Evolutionary conservation across 148 eudicot genomes (phyloP).

Genomic region (Chenopodium quinoa): DNA sequence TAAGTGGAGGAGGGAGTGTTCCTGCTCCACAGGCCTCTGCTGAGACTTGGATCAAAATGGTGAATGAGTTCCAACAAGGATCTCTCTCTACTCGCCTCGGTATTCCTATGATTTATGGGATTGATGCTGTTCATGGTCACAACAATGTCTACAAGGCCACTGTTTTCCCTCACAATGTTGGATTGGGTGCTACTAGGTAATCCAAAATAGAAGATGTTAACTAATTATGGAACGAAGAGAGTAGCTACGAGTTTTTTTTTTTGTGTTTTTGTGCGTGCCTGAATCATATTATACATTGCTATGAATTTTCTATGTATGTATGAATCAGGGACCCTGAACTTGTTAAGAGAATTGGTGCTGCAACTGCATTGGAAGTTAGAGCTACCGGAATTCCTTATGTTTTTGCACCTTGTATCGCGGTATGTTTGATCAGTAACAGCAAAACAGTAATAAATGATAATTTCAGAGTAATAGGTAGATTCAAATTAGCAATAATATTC

Average conservation of each 20-base stretch:
- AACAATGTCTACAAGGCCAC: conserved; percentile 71
- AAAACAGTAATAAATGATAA: not conserved
- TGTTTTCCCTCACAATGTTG: conserved; percentile 80
- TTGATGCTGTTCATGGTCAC: conserved; percentile 91
- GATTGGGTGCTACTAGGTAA: conserved; percentile 77
- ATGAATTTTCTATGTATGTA: not conserved
- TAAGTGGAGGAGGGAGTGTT: conserved; percentile 87
- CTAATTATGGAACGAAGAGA: too few relatives aligned
- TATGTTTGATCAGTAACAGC: conserved; percentile 19
- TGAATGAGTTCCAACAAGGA: conserved; percentile 70
- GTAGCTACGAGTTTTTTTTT: too few relatives aligned
- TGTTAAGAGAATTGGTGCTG: conserved; percentile 70
- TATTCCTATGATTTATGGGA: conserved; percentile 84
- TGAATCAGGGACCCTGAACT: conserved; percentile 59
- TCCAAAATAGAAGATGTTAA: too few relatives aligned
- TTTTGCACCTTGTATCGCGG: conserved; percentile 80
- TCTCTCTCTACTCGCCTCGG: conserved; percentile 68
- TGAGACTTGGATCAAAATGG: conserved; percentile 73
- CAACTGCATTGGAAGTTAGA: conserved; percentile 78
- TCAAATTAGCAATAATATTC: not conserved
- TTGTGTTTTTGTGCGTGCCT: too few relatives aligned
- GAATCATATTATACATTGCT: too few relatives aligned
- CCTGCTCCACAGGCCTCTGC: conserved; percentile 60
- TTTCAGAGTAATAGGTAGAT: not conserved
- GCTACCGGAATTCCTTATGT: conserved; percentile 75